Evolutionary conservation across 2,329 filamentous ascomycete genomes (phyloP), one percentile per base, ranked within the genome.

Genomic region (Ampelomyces quisqualis): DNA sequence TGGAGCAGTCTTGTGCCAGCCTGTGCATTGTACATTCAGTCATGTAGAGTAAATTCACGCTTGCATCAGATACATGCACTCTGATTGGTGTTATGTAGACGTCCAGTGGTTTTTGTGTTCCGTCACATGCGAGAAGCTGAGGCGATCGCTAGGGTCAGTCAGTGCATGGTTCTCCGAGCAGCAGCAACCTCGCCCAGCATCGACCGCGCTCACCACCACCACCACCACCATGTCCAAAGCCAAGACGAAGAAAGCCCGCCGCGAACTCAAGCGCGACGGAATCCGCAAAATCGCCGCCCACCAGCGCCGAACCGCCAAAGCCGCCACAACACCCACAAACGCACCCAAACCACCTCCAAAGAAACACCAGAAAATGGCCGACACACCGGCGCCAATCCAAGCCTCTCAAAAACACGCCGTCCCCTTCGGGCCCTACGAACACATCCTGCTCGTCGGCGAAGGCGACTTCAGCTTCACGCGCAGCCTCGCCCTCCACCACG

Each of bases 381-480:
- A 39, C 14, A 14, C 42, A 15, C 13, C 30, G 31, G 19, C 24
- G 5, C 45, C 22, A 19, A 28, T 45, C 2, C 62, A 62, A 46
- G 56, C 60, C 38, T 55, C 60, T 50, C 58, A 62, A 19, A 68
- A 68, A 50, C 81, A 76, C 17, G 78, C 73, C 3, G 82, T 90
- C 15, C 87, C 87, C 11, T 90, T 91, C 67, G 67, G 75, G 17
- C 71, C 78, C 26, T 70, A 78, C 55, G 81, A 90, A 52, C 72
- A 77, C 55, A 88, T 91, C 49, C 80, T 93, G 5, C 78, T 91
- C 2, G 71, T 91, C 36, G 88, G 88, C 57, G 88, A 93, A 63
- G 88, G 73, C 51, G 88, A 94, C 68, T 80, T 93, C 60, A 89
- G 85, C 64, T 91, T 90, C 65, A 79, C 86, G 9, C 77, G 78